Evolutionary conservation across 768 basidiomycete genomes (phyloP).

Genomic region (Podaxis rugospora): DNA sequence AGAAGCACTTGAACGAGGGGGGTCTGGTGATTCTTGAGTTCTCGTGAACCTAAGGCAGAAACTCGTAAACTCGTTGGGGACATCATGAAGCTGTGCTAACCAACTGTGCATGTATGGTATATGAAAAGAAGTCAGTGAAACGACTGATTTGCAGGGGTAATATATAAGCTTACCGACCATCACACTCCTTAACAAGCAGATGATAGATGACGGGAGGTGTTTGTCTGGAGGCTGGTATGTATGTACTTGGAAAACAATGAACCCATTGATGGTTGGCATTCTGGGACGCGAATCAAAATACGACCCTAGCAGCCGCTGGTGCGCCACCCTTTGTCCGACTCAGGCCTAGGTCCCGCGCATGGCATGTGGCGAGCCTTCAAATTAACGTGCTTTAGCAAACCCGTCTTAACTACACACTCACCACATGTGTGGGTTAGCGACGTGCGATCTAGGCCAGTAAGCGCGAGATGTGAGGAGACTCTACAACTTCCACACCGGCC

Average conservation of each 20-base stretch:
- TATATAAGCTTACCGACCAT: background rate
- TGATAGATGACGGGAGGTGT: background rate
- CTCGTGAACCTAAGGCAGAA: background rate
- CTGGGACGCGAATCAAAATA: background rate
- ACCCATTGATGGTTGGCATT: background rate
- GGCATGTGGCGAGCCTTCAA: background rate
- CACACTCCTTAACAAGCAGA: background rate
- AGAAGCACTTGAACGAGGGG: constrained; percentile 12
- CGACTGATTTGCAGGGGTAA: background rate
- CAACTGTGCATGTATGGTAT: background rate
- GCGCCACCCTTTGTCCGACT: background rate
- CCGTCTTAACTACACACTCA: too few species aligned
- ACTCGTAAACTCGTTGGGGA: background rate
- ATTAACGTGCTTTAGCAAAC: background rate
- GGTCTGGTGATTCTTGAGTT: background rate
- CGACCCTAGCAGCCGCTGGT: background rate
- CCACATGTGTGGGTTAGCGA: too few species aligned
- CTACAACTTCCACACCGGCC: too few species aligned
- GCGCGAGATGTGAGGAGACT: too few species aligned
- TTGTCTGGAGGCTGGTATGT: too few species aligned
- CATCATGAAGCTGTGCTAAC: background rate
- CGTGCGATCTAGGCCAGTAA: too few species aligned
- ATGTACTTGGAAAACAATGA: background rate
- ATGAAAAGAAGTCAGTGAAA: background rate
- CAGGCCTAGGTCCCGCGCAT: background rate